Base-by-base conservation (phyloP, 2,329 filamentous ascomycete genomes). In the Zymoseptoria passerinii region DNA sequence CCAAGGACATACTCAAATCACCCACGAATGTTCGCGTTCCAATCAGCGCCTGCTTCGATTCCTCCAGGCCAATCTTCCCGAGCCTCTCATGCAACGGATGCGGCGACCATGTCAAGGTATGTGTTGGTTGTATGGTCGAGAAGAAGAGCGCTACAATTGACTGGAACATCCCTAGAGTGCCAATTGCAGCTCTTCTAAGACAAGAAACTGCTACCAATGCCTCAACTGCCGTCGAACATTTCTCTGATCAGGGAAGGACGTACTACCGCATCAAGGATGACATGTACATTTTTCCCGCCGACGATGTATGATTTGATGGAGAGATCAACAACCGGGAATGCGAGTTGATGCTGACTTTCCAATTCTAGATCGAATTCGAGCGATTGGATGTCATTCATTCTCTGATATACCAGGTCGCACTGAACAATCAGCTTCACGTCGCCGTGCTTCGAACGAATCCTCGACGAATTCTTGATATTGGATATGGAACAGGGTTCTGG, bases 401-500 rank as follows among this genome's bases (percentile, higher is more conserved):
- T 28, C 54, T 66, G 18, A 66, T 67, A 44, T 63, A 63, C 55
- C 57, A 53, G 8, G 55, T 61, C 83, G 73, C 78, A 61, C 75
- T 66, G 48, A 57, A 60, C 48, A 59, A 58, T 9, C 60, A 65
- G 27, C 53, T 66, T 44, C 64, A 66, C 53, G 49, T 61, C 19
- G 59, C 77, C 44, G 70, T 78, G 53, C 67, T 72, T 60, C 63
- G 73, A 59, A 67, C 68, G 65, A 69, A 67, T 4, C 73, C 74
- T 57, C 75, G 76, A 58, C 78, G 81, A 60, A 80, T 85, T 61
- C 75, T 85, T 57, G 83, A 85, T 66, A 68, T 96, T 56, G 92
- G 91, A 49, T 92, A 88, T 63, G 92, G 92, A 19, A 95, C 90
- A 0, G 91, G 90, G 48, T 92, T 95, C 61, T 97, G 92, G 92